Percentiles rank a stretch among this genome's conserved stretches.
These are phyloP conservation scores for Halophytophthora batemanensis DNA, from an alignment of 352 stramenopile genomes.

Conservation along the genomic window DNA sequence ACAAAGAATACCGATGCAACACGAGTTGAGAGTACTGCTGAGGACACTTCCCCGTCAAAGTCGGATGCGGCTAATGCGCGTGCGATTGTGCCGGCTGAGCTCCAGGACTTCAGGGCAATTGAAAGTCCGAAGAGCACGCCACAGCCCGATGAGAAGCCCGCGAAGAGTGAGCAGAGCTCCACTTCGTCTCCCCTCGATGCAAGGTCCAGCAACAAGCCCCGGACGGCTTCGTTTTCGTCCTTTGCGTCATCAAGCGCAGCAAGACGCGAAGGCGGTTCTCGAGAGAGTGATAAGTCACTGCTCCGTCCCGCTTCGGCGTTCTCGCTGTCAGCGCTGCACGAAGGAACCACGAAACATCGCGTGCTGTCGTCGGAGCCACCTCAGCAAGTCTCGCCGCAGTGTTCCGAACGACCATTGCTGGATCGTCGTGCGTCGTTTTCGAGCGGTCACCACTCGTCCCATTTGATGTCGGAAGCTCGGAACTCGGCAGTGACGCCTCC, in stretches of 20 bases:
- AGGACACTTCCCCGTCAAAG: conserved; percentile 1
- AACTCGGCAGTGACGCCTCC: conserved; percentile 7
- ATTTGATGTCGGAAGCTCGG: conserved; percentile 8
- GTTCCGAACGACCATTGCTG: conserved; percentile 23
- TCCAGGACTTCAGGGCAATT: background rate
- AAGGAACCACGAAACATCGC: conserved; percentile 22
- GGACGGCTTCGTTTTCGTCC: conserved; percentile 40
- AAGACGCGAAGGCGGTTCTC: conserved; percentile 6
- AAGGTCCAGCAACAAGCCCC: conserved; percentile 23
- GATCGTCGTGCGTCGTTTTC: conserved; percentile 55
- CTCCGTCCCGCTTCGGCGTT: conserved; percentile 3
- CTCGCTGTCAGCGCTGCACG: conserved; percentile 5
- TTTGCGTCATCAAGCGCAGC: conserved; percentile 7
- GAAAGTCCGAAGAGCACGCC: background rate
- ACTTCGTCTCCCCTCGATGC: conserved; percentile 8
- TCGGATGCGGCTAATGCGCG: background rate
- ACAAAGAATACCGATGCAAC: conserved; percentile 7
- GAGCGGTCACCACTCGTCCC: conserved; percentile 13
- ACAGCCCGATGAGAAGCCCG: conserved; percentile 17
- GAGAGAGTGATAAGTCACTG: conserved; percentile 7
- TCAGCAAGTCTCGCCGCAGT: conserved; percentile 17
- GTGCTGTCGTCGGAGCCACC: conserved; percentile 3
- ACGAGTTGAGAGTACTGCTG: background rate
- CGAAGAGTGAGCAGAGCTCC: conserved; percentile 19
- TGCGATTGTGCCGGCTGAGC: background rate